Percentiles rank a stretch among this genome's conserved stretches.
Evolutionary conservation across 768 basidiomycete species (phyloP).

Genomic region (Phlebiopsis flavidoalba): DNA sequence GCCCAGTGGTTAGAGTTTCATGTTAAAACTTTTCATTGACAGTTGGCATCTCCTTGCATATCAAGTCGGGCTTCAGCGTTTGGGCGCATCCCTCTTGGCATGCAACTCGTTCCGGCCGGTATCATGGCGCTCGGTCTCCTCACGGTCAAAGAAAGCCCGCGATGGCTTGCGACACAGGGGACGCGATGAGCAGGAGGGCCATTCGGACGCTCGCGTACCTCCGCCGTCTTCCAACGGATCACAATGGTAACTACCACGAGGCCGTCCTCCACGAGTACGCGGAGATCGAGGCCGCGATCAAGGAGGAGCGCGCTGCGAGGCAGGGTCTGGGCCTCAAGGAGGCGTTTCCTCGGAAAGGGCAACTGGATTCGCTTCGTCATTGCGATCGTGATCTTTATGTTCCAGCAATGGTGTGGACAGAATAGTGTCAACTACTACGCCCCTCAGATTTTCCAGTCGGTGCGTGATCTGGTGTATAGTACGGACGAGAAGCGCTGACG

Average conservation of each 20-base stretch:
- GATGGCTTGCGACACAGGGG: constrained; percentile 68
- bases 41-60: constrained; percentile 60
- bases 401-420: constrained; percentile 84
- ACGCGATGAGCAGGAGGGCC: constrained; percentile 46
- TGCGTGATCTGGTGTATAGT: constrained; percentile 26
- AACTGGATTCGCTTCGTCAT: constrained; percentile 83
- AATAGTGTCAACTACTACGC: constrained; percentile 77
- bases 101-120: constrained; percentile 72
- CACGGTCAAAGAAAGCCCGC: constrained; percentile 73
- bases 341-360: constrained; percentile 74
- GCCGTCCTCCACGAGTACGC: constrained; percentile 56
- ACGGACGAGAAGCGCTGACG: constrained; percentile 1
- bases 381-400: constrained; percentile 71
- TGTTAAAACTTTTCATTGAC: background rate
- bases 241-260: constrained; percentile 26
- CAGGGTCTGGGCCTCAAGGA: constrained; percentile 61
- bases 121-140: constrained; percentile 64
- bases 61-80: constrained; percentile 39
- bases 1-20: background rate
- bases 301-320: constrained; percentile 65
- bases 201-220: constrained; percentile 59
- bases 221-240: constrained; percentile 36
- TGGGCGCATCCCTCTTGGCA: constrained; percentile 71
- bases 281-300: constrained; percentile 78
- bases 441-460: constrained; percentile 66